Conservation (phyloP, 2,329 filamentous ascomycete genomes). For the Penicillium sp. region DNA sequence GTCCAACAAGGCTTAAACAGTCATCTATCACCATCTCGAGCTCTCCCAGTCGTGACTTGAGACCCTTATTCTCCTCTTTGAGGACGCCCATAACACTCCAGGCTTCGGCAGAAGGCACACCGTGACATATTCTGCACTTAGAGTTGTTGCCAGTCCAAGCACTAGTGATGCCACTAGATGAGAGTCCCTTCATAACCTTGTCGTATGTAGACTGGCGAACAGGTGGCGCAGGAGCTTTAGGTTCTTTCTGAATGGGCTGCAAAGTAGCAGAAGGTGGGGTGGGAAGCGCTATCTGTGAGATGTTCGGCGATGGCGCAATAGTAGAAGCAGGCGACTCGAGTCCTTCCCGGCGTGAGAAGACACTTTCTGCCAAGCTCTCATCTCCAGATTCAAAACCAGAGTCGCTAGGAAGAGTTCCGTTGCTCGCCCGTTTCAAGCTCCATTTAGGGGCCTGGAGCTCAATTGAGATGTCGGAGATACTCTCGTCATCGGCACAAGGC, state of each 20-base stretch:
- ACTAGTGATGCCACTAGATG: slow-evolving; percentile 38
- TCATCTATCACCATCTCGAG: slow-evolving; percentile 62
- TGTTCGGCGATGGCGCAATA: slow-evolving; percentile 43
- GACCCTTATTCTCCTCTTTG: slow-evolving; percentile 59
- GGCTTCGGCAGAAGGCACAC: slow-evolving; percentile 50
- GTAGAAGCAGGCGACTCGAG: slow-evolving; percentile 42
- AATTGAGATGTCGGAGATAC: slow-evolving; percentile 37
- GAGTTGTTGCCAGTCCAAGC: slow-evolving; percentile 37
- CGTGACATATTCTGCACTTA: slow-evolving; percentile 49
- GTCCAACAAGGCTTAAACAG: slow-evolving; percentile 58
- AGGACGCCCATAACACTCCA: slow-evolving; percentile 60
- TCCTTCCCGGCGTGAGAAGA: slow-evolving; percentile 50
- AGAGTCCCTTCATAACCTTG: slow-evolving; percentile 49
- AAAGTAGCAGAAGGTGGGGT: slow-evolving; percentile 37
- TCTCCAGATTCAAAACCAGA: slow-evolving; percentile 65
- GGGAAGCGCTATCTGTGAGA: slow-evolving; percentile 39
- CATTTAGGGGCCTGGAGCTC: slow-evolving; percentile 41
- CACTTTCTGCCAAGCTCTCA: slow-evolving; percentile 56
- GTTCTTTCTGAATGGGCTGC: slow-evolving; percentile 39
- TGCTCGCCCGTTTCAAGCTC: slow-evolving; percentile 44
- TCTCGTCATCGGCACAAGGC: slow-evolving; percentile 38
- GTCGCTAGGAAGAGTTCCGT: slow-evolving; percentile 53
- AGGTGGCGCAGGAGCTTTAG: slow-evolving; percentile 28
- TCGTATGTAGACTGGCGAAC: slow-evolving; percentile 45
- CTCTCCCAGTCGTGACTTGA: slow-evolving; percentile 58